phyloP scores from a whole-genome alignment of 2,329 filamentous ascomycete species.

The Penicillium carneum region DNA sequence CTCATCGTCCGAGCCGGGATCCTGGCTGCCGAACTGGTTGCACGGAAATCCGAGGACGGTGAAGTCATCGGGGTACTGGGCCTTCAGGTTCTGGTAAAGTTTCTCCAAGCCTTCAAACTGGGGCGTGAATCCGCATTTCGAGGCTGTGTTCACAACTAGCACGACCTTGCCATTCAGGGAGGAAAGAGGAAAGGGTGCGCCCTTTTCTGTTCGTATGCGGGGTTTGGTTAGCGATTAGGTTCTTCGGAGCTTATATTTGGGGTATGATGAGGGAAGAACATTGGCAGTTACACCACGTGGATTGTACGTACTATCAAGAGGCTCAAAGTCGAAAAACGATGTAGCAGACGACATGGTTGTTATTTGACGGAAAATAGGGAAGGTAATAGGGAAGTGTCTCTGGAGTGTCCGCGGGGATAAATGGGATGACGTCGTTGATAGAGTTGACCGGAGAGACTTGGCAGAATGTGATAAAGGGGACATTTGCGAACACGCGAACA shows the following conservation, averaged over 20 bases:
- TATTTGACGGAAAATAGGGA: slow-evolving; percentile 14
- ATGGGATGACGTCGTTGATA: slow-evolving; percentile 30
- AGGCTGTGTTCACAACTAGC: slow-evolving; percentile 95
- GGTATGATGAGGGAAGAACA: neutral
- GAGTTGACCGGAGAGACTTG: slow-evolving; percentile 13
- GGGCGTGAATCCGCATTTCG: slow-evolving; percentile 97
- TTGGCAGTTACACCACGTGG: neutral
- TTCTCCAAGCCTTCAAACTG: slow-evolving; percentile 91
- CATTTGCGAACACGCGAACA: slow-evolving; percentile 10
- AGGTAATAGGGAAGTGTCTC: neutral
- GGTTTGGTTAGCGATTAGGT: slow-evolving; percentile 18
- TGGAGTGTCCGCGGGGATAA: slow-evolving; percentile 11
- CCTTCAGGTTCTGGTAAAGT: slow-evolving; percentile 80
- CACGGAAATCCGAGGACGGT: slow-evolving; percentile 93
- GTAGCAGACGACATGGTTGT: slow-evolving; percentile 64
- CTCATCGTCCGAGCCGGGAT: slow-evolving; percentile 81
- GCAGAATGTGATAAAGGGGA: slow-evolving; percentile 1
- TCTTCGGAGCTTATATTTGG: neutral
- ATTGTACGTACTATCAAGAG: slow-evolving; percentile 60
- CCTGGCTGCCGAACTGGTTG: slow-evolving; percentile 95
- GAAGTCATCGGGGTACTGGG: slow-evolving; percentile 76
- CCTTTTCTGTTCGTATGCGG: slow-evolving; percentile 66
- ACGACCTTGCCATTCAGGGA: slow-evolving; percentile 89
- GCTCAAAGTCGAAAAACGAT: slow-evolving; percentile 66
- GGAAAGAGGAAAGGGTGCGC: slow-evolving; percentile 72